Conservation (phyloP, 768 basidiomycete species). For the Amanita molliuscula region DNA sequence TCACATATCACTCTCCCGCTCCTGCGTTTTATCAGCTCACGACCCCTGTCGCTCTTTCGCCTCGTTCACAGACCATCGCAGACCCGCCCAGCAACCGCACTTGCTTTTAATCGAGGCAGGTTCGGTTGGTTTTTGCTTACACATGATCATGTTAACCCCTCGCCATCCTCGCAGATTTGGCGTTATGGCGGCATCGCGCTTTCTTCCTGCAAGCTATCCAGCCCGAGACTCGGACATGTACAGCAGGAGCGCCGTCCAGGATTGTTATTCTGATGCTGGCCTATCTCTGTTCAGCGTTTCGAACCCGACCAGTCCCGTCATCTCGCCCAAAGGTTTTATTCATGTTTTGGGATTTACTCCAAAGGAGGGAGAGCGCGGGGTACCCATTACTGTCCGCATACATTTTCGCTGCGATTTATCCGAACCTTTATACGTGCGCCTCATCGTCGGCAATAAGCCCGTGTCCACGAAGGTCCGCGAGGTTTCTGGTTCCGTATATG, state of each 20-base stretch:
- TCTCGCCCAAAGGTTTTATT: constrained; percentile 44
- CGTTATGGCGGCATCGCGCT: constrained; percentile 4
- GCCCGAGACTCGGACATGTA: background rate
- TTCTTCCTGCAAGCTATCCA: background rate
- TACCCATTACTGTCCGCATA: constrained; percentile 54
- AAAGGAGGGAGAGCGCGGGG: constrained; percentile 50
- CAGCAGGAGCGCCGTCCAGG: background rate
- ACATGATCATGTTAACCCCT: background rate
- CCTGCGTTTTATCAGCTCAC: constrained; percentile 7
- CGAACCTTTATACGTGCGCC: constrained; percentile 53
- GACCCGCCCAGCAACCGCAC: background rate
- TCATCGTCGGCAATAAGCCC: constrained; percentile 63
- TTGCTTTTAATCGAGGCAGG: constrained; percentile 6
- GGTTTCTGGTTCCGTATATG: constrained; percentile 33
- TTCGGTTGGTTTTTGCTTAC: background rate
- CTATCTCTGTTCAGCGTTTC: background rate
- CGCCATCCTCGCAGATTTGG: constrained; percentile 1
- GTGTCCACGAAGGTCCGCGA: constrained; percentile 58
- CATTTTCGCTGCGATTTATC: constrained; percentile 42
- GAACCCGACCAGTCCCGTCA: constrained; percentile 19
- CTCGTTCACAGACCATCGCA: constrained; percentile 6
- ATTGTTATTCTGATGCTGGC: background rate
- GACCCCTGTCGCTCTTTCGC: constrained; percentile 7
- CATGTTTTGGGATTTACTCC: constrained; percentile 59
- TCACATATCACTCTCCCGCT: constrained; percentile 7